Conservation (phyloP, 306 rosid genomes). For the Trichosanthes truncata region DNA sequence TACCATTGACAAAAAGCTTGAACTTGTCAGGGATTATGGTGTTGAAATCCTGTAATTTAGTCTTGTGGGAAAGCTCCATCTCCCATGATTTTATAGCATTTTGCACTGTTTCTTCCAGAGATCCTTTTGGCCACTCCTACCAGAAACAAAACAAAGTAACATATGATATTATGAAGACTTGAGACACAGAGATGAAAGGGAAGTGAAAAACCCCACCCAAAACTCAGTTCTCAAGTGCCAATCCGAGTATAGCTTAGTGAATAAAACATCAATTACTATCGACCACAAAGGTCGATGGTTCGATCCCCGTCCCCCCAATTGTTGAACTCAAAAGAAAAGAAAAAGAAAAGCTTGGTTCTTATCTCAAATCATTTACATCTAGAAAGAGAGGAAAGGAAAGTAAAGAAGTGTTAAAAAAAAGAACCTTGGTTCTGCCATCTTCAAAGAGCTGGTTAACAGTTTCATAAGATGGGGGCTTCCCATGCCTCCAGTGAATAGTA, state of each 20-base stretch:
- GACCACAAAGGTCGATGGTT: too few species aligned
- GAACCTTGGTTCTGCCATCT: constrained; percentile 55
- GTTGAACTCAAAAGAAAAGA: too few species aligned
- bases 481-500: constrained; percentile 44
- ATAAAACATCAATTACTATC: too few species aligned
- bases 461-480: constrained; percentile 54
- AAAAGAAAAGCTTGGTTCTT: too few species aligned
- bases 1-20: constrained; percentile 40
- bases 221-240: too few species aligned
- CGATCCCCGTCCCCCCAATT: too few species aligned
- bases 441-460: constrained; percentile 48
- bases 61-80: constrained; percentile 41
- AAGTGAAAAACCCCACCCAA: too few species aligned
- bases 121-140: constrained; percentile 51
- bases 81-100: constrained; percentile 45
- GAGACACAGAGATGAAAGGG: too few species aligned
- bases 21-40: constrained; percentile 34
- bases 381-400: too few species aligned
- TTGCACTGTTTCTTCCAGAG: constrained; percentile 57
- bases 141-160: not conserved
- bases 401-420: not conserved
- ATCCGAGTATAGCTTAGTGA: too few species aligned
- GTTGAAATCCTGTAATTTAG: constrained; percentile 33
- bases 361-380: too few species aligned
- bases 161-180: too few species aligned